A percentile compares a stretch with the other conserved stretches of the same genome.
phyloP scores from a whole-genome alignment of 495 filamentous ascomycete species.

The Trichoderma parareesei region DNA sequence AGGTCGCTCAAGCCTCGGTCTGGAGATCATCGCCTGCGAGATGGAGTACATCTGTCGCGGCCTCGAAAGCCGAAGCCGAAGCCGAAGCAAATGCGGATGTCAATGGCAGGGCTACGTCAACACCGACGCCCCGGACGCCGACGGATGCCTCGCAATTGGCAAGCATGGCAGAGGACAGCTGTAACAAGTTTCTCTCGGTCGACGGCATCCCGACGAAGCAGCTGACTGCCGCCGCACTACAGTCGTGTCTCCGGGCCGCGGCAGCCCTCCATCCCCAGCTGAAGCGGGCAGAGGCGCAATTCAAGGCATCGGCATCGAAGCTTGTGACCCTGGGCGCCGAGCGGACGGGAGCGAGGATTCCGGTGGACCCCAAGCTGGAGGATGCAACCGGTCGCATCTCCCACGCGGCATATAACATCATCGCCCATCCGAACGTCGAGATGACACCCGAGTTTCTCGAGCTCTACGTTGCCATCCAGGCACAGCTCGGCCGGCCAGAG shows the following conservation, averaged over 20 bases:
- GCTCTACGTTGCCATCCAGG: constrained; percentile 63
- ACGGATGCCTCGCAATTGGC: constrained; percentile 2
- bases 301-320: constrained; percentile 16
- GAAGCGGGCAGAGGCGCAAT: constrained; percentile 7
- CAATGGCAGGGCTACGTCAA: background rate
- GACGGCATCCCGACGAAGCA: constrained; percentile 26
- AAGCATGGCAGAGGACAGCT: constrained; percentile 16
- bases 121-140: background rate
- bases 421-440: constrained; percentile 71
- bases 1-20: background rate
- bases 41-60: background rate
- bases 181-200: constrained; percentile 22
- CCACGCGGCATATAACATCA: constrained; percentile 50
- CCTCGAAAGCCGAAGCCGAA: background rate
- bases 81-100: background rate
- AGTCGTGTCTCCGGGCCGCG: constrained; percentile 16
- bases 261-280: constrained; percentile 11
- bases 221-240: constrained; percentile 25
- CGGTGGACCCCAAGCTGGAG: constrained; percentile 8
- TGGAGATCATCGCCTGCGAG: constrained; percentile 5
- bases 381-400: constrained; percentile 38
- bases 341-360: constrained; percentile 14
- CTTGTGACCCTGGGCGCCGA: constrained; percentile 24
- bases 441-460: constrained; percentile 65
- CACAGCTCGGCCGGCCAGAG: constrained; percentile 58